Evolutionary conservation across 352 stramenopile species (phyloP).

Genomic region (Phytopythium montanum): DNA sequence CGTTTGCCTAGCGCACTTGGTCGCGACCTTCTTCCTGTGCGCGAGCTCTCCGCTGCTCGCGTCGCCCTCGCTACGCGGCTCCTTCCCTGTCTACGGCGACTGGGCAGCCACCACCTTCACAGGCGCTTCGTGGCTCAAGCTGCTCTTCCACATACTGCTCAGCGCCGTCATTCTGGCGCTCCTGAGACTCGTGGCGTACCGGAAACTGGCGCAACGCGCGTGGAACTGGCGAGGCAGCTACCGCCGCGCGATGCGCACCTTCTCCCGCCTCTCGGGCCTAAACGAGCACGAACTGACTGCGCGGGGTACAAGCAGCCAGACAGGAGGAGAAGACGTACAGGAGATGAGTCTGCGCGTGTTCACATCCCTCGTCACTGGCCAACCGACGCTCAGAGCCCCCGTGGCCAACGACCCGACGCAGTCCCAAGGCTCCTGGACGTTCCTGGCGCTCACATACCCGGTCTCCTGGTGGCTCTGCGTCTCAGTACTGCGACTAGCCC

Average conservation of each 20-base stretch:
- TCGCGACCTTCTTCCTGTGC: slow-evolving; percentile 32
- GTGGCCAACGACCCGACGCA: slow-evolving; percentile 18
- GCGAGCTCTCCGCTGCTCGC: slow-evolving; percentile 38
- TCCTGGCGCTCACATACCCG: slow-evolving; percentile 32
- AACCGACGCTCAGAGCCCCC: slow-evolving; percentile 12
- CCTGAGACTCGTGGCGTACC: slow-evolving; percentile 41
- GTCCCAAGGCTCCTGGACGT: slow-evolving; percentile 54
- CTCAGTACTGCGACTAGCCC: slow-evolving; percentile 12
- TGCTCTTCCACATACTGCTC: slow-evolving; percentile 27
- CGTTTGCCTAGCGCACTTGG: slow-evolving; percentile 26
- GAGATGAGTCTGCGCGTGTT: slow-evolving; percentile 21
- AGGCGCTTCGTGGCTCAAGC: slow-evolving; percentile 21
- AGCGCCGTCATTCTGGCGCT: slow-evolving; percentile 17
- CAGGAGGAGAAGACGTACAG: neutral
- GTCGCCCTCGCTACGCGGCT: slow-evolving; percentile 20
- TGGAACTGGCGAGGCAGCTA: slow-evolving; percentile 49
- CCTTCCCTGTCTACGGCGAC: slow-evolving; percentile 40
- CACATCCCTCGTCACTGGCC: slow-evolving; percentile 8
- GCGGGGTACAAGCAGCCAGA: neutral
- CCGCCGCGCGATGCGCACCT: slow-evolving; percentile 20
- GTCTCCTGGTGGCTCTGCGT: slow-evolving; percentile 27
- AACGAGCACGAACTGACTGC: slow-evolving; percentile 2
- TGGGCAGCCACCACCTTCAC: slow-evolving; percentile 18
- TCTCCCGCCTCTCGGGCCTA: slow-evolving; percentile 23
- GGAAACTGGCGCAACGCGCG: slow-evolving; percentile 23